Percentiles rank a stretch among this genome's conserved stretches.
Evolutionary conservation across 1,139 yeast species (phyloP).

Genomic region (Debaryomyces fabryi): DNA sequence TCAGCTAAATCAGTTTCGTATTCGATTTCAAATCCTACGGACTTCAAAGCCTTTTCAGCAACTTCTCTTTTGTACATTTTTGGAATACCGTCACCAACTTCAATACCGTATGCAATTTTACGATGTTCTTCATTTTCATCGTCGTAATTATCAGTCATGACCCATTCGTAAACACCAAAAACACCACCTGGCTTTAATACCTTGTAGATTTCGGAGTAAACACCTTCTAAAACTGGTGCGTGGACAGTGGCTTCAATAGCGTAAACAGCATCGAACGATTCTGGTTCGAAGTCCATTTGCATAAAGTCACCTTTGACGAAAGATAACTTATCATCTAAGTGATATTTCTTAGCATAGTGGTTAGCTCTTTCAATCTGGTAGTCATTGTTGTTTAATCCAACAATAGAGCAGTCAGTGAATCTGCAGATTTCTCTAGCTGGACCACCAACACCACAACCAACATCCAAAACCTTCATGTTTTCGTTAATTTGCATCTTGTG

Average conservation of each 20-base stretch:
- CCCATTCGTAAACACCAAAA: constrained; percentile 99
- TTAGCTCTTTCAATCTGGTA: constrained; percentile 94
- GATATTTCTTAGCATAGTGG: constrained; percentile 69
- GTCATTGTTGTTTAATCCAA: constrained; percentile 95
- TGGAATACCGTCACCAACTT: constrained; percentile 98
- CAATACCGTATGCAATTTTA: constrained; percentile 94
- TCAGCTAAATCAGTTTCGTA: constrained; percentile 83
- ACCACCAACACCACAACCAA: constrained; percentile 99
- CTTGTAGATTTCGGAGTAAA: constrained; percentile 90
- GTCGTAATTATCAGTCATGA: constrained; percentile 93
- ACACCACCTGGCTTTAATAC: constrained; percentile 97
- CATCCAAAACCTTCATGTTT: constrained; percentile 89
- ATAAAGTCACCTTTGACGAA: constrained; percentile 98
- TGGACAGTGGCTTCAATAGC: constrained; percentile 99
- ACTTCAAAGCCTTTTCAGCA: constrained; percentile 82
- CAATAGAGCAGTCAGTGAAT: constrained; percentile 84
- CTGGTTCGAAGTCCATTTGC: constrained; percentile 96
- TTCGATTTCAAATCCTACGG: constrained; percentile 84
- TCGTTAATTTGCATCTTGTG: constrained; percentile 78
- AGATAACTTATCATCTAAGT: constrained; percentile 70
- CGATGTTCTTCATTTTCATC: constrained; percentile 87
- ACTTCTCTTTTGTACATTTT: constrained; percentile 88
- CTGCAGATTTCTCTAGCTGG: constrained; percentile 96
- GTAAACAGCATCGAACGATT: constrained; percentile 91
- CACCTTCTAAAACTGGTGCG: constrained; percentile 96